These are phyloP conservation scores for Fusarium brachygibbosum DNA, from an alignment of 2,329 filamentous ascomycete genomes.

Conservation along the genomic window DNA sequence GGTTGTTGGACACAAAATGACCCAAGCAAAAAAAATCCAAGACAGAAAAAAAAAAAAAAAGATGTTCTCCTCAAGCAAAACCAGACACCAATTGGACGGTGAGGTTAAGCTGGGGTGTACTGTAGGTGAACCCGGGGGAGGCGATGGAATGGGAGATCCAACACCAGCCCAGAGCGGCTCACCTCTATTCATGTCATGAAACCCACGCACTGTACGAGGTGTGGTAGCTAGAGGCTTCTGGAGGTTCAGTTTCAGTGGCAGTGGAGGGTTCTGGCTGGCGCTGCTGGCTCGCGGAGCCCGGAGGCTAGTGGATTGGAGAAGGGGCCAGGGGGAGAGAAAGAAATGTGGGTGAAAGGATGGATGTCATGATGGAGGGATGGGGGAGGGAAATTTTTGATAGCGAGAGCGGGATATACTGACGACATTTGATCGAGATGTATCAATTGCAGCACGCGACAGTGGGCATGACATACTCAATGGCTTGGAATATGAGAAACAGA, in stretches of 20 bases:
- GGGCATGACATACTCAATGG: not conserved
- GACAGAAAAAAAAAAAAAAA: conserved; percentile 20
- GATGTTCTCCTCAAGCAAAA: conserved; percentile 28
- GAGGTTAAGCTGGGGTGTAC: conserved; percentile 34
- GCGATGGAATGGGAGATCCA: conserved; percentile 40
- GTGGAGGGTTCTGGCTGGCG: conserved; percentile 13
- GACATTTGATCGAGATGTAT: conserved; percentile 25
- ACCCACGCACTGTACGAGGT: conserved; percentile 26
- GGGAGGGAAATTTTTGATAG: conserved; percentile 13
- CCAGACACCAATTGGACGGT: conserved; percentile 41
- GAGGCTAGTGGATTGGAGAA: conserved; percentile 36
- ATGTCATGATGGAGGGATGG: conserved; percentile 44
- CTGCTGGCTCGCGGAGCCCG: conserved; percentile 27
- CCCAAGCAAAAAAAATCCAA: conserved; percentile 23
- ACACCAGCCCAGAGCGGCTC: conserved; percentile 39
- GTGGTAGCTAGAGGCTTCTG: conserved; percentile 37
- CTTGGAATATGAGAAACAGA: not conserved
- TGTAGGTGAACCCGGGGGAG: conserved; percentile 36
- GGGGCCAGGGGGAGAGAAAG: conserved; percentile 32
- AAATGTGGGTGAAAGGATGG: conserved; percentile 40
- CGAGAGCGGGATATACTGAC: conserved; percentile 25
- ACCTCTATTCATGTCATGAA: conserved; percentile 20
- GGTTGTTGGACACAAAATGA: conserved; percentile 17
- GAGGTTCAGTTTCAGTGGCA: conserved; percentile 17
- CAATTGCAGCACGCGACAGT: conserved; percentile 17